phyloP scores from a whole-genome alignment of 371 early-diverging fungal species.

The Mucor velutinosus region DNA sequence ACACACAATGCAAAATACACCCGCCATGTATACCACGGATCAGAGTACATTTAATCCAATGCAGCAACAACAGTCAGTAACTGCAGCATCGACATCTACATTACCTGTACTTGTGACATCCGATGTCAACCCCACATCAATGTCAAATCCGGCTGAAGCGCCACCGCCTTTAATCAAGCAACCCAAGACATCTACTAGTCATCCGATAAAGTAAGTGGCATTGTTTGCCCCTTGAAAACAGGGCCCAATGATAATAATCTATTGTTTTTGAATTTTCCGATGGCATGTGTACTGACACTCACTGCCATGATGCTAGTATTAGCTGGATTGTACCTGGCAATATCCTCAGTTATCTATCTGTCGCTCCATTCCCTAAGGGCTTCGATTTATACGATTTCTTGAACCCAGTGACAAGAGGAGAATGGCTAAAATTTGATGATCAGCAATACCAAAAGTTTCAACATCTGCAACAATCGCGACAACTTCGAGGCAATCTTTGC shows the following conservation, averaged over 20 bases:
- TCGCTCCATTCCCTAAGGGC: conserved; percentile 33
- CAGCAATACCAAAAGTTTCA: conserved; percentile 5
- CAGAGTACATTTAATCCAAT: neutral
- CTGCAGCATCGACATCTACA: neutral
- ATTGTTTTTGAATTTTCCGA: neutral
- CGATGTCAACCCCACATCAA: neutral
- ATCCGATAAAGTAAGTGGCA: conserved; percentile 55
- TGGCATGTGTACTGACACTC: neutral
- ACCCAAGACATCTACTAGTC: conserved; percentile 55
- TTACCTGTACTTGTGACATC: neutral
- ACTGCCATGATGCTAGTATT: conserved; percentile 32
- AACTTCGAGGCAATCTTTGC: conserved; percentile 63
- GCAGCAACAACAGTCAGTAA: neutral
- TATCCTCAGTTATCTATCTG: conserved; percentile 36
- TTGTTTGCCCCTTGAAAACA: neutral
- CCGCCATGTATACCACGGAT: neutral
- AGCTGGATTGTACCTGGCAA: conserved; percentile 61
- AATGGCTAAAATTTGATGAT: neutral
- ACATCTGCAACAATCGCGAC: neutral
- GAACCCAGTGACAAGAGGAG: conserved; percentile 23
- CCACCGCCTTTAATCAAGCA: neutral
- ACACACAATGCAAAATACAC: neutral
- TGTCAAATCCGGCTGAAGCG: neutral
- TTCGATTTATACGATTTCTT: conserved; percentile 48
- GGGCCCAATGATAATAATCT: neutral